Conservation (phyloP, 257 asterid genomes). For the Leonotis leonurus region DNA sequence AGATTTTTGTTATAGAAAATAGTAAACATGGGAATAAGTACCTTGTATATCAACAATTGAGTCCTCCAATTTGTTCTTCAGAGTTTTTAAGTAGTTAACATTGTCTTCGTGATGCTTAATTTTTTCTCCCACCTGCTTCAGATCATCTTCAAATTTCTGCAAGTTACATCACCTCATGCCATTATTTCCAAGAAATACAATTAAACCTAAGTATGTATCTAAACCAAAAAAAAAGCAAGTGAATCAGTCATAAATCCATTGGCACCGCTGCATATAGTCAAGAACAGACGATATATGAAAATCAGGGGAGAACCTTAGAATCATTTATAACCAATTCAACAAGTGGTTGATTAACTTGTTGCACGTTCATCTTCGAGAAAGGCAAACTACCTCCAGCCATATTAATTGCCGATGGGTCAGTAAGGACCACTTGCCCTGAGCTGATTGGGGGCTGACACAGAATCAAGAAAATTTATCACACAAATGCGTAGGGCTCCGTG, state of each 20-base stretch:
- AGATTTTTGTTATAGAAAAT: neutral
- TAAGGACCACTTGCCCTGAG: slow-evolving; percentile 23
- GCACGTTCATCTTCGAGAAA: slow-evolving; percentile 20
- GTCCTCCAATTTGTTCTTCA: slow-evolving; percentile 40
- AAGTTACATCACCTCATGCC: slow-evolving; percentile 8
- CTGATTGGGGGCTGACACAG: slow-evolving; percentile 18
- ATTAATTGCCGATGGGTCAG: slow-evolving; percentile 14
- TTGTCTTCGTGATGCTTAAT: slow-evolving; percentile 69
- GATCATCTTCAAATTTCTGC: slow-evolving; percentile 65
- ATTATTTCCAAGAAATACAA: neutral
- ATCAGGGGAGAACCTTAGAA: slow-evolving; percentile 40
- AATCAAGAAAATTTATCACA: no score
- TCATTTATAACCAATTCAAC: slow-evolving; percentile 14
- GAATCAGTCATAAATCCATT: neutral
- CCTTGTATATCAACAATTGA: slow-evolving; percentile 59
- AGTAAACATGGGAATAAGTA: slow-evolving; percentile 9
- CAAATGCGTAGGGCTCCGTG: neutral
- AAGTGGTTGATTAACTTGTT: slow-evolving; percentile 17
- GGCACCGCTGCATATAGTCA: neutral
- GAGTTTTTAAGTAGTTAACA: slow-evolving; percentile 38
- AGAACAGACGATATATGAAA: neutral
- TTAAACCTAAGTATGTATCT: neutral
- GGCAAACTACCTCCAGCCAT: slow-evolving; percentile 22
- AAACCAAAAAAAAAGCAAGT: neutral
- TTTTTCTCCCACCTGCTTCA: slow-evolving; percentile 43